Conservation (phyloP, 176 grass and related monocot species). For the Carex cristatella region DNA sequence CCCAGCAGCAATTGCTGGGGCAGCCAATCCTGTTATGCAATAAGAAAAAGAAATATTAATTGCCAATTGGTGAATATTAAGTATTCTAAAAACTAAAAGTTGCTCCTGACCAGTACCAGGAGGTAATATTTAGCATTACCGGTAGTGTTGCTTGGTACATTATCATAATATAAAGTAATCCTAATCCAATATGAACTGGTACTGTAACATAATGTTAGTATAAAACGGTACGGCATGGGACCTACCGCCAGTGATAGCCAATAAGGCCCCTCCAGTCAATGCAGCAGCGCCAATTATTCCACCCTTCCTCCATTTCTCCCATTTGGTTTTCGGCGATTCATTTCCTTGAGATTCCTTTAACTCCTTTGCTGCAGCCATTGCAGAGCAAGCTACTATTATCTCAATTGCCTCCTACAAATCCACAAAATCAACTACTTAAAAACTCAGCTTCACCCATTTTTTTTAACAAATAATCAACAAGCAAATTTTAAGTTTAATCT, state of each 20-base stretch:
- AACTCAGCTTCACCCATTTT: background rate
- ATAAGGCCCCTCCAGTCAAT: constrained; percentile 81
- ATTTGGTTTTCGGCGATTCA: constrained; percentile 53
- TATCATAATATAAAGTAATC: background rate
- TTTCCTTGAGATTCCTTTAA: constrained; percentile 39
- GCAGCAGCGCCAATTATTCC: constrained; percentile 93
- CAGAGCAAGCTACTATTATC: constrained; percentile 99
- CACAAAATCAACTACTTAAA: constrained; percentile 24
- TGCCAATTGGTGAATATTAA: constrained; percentile 1
- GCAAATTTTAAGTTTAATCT: background rate
- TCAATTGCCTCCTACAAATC: constrained; percentile 81
- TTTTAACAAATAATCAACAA: background rate
- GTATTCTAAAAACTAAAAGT: constrained; percentile 1
- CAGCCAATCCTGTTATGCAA: constrained; percentile 64
- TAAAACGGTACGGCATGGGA: background rate
- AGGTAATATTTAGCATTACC: background rate
- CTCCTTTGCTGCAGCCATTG: constrained; percentile 95
- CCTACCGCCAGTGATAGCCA: constrained; percentile 92
- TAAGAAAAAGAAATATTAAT: background rate
- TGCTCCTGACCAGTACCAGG: background rate
- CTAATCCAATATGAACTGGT: background rate
- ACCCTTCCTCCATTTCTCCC: constrained; percentile 73
- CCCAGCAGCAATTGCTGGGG: constrained; percentile 93
- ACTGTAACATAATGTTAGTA: background rate
- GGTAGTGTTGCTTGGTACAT: background rate